Evolutionary conservation across 495 filamentous ascomycete species (phyloP), one percentile per base, ranked within the genome.

Genomic region (Aspergillus biplanus): DNA sequence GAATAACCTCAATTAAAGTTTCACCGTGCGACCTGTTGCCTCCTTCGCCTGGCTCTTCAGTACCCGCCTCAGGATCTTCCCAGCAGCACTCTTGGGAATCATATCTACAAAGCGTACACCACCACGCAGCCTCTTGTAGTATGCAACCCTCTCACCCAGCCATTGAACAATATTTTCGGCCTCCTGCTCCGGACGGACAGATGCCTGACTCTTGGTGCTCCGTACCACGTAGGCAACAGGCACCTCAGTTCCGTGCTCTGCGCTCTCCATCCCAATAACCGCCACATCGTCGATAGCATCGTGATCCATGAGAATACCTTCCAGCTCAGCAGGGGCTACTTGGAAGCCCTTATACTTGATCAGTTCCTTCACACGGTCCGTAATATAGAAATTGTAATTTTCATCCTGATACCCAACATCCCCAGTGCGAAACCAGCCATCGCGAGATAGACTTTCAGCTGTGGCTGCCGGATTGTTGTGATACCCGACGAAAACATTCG

Each of bases 271-370:
- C 0, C 92, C 91, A 54, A 95, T 87, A 2, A 98, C 92, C 15
- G 92, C 93, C 0, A 87, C 91, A 70, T 98, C 94, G 16, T 87
- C 83, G 35, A 98, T 80, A n/a, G 87, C 82, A 27, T 82, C 77
- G 71, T 94, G 91, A 13, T 85, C 81, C 1, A 90, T 71, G 12
- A 97, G 78, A 11, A 92, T 65, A n/a, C 88, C 90, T 66, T 97
- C 93, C 6, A 97, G 81, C 73, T 97, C 93, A 3, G 93, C 92
- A 1, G 92, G 92, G 1, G 92, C 83, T 4, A 96, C 92, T 69
- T 95, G 92, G 78, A 94, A 93, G 9, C 92, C 92, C 71, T 86
- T 85, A 73, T 95, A 95, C 76, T 96, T 96, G 77, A 96, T 95
- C 48, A 96, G 77, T 73, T 96, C 92, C 81, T 96, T 96, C 18